Conservation (phyloP, 177 flowering plant species). For the Vitis hybrid region DNA sequence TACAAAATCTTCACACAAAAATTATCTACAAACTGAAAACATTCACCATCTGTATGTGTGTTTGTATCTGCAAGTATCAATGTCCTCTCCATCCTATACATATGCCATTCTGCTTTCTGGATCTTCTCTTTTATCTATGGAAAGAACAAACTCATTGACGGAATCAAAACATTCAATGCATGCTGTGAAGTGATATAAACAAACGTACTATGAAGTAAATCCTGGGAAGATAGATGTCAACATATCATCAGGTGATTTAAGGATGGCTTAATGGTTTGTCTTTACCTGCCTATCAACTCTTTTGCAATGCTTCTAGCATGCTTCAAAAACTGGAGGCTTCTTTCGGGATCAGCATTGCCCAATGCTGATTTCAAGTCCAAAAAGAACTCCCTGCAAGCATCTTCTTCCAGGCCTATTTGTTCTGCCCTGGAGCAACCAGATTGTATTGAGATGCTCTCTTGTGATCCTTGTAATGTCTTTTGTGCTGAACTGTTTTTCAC, state of each 20-base stretch:
- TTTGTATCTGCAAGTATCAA: no score
- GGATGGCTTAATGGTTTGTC: no score
- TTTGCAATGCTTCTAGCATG: slow-evolving; percentile 44
- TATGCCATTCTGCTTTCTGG: no score
- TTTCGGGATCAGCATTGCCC: slow-evolving; percentile 26
- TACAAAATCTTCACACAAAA: no score
- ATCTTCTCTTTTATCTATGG: no score
- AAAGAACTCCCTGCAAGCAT: slow-evolving; percentile 41
- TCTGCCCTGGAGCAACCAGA: slow-evolving; percentile 4
- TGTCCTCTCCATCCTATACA: no score
- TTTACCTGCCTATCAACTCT: slow-evolving; percentile 24
- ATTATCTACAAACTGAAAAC: no score
- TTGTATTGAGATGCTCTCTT: neutral
- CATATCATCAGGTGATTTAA: no score
- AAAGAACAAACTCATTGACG: neutral
- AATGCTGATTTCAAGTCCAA: slow-evolving; percentile 40
- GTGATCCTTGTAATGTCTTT: slow-evolving; percentile 3
- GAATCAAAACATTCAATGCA: neutral
- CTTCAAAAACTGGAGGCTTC: slow-evolving; percentile 34
- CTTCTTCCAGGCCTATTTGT: slow-evolving; percentile 7
- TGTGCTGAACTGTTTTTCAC: slow-evolving; percentile 13
- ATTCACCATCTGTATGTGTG: no score
- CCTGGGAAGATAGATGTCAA: no score
- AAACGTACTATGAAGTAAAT: no score
- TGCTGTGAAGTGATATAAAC: no score